These are phyloP conservation scores for Peribolospora baueri DNA, from an alignment of 768 basidiomycete species.

Conservation along the genomic window DNA sequence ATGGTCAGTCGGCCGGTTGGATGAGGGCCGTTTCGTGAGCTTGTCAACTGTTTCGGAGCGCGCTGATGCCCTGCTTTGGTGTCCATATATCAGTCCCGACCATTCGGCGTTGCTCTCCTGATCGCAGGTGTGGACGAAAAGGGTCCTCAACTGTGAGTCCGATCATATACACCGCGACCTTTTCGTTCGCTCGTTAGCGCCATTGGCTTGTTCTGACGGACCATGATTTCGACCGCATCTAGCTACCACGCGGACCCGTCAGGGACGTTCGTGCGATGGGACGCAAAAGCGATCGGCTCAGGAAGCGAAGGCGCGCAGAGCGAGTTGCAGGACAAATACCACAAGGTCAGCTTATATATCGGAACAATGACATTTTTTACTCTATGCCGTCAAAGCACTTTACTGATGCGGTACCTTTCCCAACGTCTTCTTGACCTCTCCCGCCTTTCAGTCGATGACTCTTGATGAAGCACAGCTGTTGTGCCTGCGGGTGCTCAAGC, in stretches of 20 bases:
- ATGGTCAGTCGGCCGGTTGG: slow-evolving; percentile 32
- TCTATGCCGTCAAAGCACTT: no score
- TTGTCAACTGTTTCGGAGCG: not conserved
- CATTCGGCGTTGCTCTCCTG: slow-evolving; percentile 88
- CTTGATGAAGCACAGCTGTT: slow-evolving; percentile 65
- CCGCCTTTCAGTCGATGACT: slow-evolving; percentile 52
- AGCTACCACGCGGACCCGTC: slow-evolving; percentile 98
- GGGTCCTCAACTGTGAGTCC: slow-evolving; percentile 73
- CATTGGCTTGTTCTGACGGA: not conserved
- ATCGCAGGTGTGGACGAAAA: slow-evolving; percentile 94
- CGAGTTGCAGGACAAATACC: slow-evolving; percentile 90
- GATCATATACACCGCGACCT: not conserved
- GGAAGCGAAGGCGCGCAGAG: slow-evolving; percentile 94
- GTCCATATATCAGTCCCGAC: slow-evolving; percentile 36
- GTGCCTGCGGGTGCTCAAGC: slow-evolving; percentile 72
- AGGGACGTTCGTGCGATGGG: slow-evolving; percentile 85
- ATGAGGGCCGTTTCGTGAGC: not conserved
- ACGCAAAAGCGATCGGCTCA: slow-evolving; percentile 95
- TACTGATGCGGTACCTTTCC: not conserved
- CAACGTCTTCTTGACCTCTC: not conserved
- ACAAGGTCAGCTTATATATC: slow-evolving; percentile 35
- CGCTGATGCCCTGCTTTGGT: not conserved
- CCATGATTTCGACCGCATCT: slow-evolving; percentile 1
- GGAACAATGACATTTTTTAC: not conserved
- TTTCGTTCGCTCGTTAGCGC: not conserved